Percentiles rank a stretch among this genome's conserved stretches.
Conservation (phyloP, 2,329 filamentous ascomycete genomes). For the Ilyonectria robusta region DNA sequence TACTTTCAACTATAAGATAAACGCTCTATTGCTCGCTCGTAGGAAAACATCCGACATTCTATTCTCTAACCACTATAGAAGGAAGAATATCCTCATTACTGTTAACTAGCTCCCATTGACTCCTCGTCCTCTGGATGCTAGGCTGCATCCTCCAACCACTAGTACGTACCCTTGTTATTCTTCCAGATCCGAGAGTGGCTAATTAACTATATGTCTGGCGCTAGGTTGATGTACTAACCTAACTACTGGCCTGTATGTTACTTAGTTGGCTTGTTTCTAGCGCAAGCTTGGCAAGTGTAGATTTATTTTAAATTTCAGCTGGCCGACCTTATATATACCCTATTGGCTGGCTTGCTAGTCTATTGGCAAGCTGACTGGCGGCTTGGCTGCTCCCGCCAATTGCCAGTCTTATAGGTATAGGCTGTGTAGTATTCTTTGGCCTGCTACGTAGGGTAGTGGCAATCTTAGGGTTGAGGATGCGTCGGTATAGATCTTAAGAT, state of each 20-base stretch:
- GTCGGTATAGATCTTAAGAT: slow-evolving; percentile 13
- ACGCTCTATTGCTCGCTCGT: no score
- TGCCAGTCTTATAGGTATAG: background rate
- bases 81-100: no score
- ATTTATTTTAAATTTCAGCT: background rate
- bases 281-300: slow-evolving; percentile 1
- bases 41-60: no score
- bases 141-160: no score
- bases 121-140: no score
- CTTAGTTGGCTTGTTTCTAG: background rate
- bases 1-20: no score
- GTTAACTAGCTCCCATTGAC: no score
- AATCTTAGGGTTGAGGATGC: slow-evolving; percentile 25
- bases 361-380: no score
- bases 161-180: background rate
- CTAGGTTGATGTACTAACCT: background rate
- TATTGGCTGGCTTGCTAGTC: background rate
- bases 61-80: no score
- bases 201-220: background rate
- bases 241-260: background rate
- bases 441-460: slow-evolving; percentile 12
- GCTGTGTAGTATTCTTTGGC: background rate
- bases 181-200: background rate
- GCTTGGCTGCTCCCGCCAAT: slow-evolving; percentile 4
- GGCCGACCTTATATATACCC: background rate